Evolutionary conservation across 768 basidiomycete species (phyloP).

Genomic region (Udeniomyces megalosporus): DNA sequence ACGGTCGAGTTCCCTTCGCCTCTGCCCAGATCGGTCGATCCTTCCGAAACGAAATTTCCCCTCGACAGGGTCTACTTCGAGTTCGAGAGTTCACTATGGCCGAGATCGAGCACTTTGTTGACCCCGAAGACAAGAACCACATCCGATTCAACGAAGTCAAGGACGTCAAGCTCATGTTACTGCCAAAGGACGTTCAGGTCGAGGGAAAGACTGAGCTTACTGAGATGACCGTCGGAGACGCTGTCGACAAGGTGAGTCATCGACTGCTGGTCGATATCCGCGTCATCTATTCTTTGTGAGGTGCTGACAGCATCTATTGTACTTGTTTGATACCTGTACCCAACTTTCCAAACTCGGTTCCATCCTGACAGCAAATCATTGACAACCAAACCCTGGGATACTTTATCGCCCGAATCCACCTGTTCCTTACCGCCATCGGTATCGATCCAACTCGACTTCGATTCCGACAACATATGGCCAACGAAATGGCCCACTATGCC

Average conservation of each 20-base stretch:
- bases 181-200: conserved; percentile 69
- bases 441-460: conserved; percentile 66
- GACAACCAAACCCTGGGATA: conserved; percentile 97
- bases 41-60: conserved; percentile 97
- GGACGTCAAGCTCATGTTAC: conserved; percentile 54
- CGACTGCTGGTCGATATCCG: no score
- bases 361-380: conserved; percentile 47
- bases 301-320: no score
- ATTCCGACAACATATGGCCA: conserved; percentile 95
- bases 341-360: background rate
- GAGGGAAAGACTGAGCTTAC: conserved; percentile 50
- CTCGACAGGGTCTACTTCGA: conserved; percentile 84
- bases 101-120: conserved; percentile 97
- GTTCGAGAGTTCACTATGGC: conserved; percentile 98
- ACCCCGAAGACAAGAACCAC: conserved; percentile 81
- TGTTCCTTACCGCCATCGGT: conserved; percentile 79
- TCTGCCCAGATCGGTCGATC: conserved; percentile 91
- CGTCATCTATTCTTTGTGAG: background rate
- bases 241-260: conserved; percentile 46
- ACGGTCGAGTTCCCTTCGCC: conserved; percentile 87
- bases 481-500: conserved; percentile 99
- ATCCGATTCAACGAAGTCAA: conserved; percentile 64
- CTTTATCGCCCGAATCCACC: conserved; percentile 81
- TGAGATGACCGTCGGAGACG: conserved; percentile 67
- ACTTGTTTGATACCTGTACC: no score